Evolutionary conservation across 208 protist species (phyloP).

Genomic region (Trypanosoma lewisi): DNA sequence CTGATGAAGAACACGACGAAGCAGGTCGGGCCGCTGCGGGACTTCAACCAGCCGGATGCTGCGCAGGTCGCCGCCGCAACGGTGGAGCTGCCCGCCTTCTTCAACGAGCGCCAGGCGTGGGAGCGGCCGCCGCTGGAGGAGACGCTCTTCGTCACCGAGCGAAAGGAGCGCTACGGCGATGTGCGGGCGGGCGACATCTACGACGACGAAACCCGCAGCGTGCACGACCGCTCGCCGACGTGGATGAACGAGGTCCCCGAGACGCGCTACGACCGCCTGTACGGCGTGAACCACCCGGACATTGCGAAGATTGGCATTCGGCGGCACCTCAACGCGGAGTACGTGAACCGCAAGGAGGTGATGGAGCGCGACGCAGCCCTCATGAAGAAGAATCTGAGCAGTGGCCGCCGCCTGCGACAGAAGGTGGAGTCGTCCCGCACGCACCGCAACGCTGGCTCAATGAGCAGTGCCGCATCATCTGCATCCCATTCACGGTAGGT

Average conservation of each 20-base stretch:
- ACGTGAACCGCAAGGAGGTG: conserved; percentile 76
- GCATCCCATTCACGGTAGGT: background rate
- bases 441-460: conserved; percentile 68
- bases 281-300: conserved; percentile 81
- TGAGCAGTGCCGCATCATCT: conserved; percentile 17
- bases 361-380: conserved; percentile 76
- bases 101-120: conserved; percentile 74
- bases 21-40: conserved; percentile 59
- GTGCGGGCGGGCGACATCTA: conserved; percentile 85
- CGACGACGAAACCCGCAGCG: conserved; percentile 50
- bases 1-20: conserved; percentile 79
- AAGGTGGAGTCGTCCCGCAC: conserved; percentile 67
- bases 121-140: conserved; percentile 68
- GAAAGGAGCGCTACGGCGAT: conserved; percentile 67
- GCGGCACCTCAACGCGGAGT: conserved; percentile 76
- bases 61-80: conserved; percentile 49
- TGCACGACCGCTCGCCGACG: conserved; percentile 77
- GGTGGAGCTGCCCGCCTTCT: conserved; percentile 73
- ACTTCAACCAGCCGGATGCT: conserved; percentile 60
- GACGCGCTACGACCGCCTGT: conserved; percentile 89
- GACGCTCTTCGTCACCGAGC: conserved; percentile 43
- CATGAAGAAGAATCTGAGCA: conserved; percentile 61
- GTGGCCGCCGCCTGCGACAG: conserved; percentile 73
- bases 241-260: conserved; percentile 89
- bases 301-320: conserved; percentile 87